Conservation (phyloP, 129 eudicot species). For the Helianthus annuus region DNA sequence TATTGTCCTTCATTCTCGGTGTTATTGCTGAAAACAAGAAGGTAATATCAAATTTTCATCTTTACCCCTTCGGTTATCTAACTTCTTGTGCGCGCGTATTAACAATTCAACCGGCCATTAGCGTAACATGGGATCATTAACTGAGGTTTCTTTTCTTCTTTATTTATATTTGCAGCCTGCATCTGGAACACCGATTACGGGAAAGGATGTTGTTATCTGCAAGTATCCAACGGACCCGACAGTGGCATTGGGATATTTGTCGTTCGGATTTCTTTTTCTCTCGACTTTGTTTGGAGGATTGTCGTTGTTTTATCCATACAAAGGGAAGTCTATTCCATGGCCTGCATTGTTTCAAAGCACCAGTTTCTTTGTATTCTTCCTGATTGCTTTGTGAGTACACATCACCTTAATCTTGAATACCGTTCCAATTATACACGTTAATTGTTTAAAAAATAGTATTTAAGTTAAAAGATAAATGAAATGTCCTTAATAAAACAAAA, state of each 20-base stretch:
- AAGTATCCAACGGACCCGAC: slow-evolving; percentile 88
- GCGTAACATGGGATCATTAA: not conserved
- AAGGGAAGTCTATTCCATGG: slow-evolving; percentile 72
- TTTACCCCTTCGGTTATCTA: slow-evolving; percentile 2
- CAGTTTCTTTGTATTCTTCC: slow-evolving; percentile 69
- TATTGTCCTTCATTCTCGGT: slow-evolving; percentile 70
- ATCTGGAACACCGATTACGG: slow-evolving; percentile 71
- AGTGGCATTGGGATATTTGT: slow-evolving; percentile 73
- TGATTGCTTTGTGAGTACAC: slow-evolving; percentile 69
- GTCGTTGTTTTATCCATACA: slow-evolving; percentile 81
- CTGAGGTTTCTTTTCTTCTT: not conserved
- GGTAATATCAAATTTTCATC: slow-evolving; percentile 34
- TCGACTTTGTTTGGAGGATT: slow-evolving; percentile 58
- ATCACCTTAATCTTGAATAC: not conserved
- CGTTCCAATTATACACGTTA: not conserved
- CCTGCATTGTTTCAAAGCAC: slow-evolving; percentile 77
- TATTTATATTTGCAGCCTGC: slow-evolving; percentile 59
- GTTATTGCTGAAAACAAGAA: slow-evolving; percentile 92
- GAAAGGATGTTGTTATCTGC: slow-evolving; percentile 80
- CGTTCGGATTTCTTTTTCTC: slow-evolving; percentile 60
- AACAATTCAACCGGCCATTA: slow-evolving; percentile 4
- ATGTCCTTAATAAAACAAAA: not conserved
- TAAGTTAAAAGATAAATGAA: not conserved
- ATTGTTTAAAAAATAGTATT: not conserved
- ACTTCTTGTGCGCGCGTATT: slow-evolving; percentile 2